These are phyloP conservation scores for Fremontodendron californicum DNA, from an alignment of 345 rosid genomes.

Conservation along the genomic window DNA sequence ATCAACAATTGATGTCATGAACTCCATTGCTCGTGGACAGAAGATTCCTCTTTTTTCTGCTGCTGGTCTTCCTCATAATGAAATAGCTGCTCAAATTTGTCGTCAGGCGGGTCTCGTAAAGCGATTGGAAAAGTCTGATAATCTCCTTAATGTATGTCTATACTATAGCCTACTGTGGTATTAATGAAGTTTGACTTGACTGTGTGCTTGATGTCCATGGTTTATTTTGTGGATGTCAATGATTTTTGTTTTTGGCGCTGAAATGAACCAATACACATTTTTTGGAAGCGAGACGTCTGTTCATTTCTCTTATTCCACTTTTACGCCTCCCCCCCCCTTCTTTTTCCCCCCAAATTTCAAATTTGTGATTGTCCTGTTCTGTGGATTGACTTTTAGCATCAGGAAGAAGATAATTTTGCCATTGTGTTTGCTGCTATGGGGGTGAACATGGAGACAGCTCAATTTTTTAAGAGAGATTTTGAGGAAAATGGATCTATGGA, in stretches of 20 bases:
- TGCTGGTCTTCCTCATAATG: conserved; percentile 99
- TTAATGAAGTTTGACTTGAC: not conserved
- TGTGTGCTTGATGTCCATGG: not conserved
- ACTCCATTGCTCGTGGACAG: conserved; percentile 98
- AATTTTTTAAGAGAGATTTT: conserved; percentile 95
- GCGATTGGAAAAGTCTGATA: conserved; percentile 76
- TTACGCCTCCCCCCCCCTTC: not conserved
- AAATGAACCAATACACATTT: not conserved
- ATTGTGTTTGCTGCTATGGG: conserved; percentile 99
- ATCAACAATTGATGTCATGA: conserved; percentile 97
- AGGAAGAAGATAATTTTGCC: conserved; percentile 90
- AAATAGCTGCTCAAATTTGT: conserved; percentile 98
- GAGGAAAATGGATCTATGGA: conserved; percentile 99
- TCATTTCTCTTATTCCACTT: not conserved
- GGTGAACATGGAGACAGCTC: conserved; percentile 98
- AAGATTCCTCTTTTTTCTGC: conserved; percentile 98
- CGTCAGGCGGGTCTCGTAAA: conserved; percentile 97
- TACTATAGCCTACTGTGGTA: not conserved
- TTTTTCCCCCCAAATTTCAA: not conserved
- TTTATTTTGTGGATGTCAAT: not conserved
- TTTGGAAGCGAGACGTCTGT: not conserved
- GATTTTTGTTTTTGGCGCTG: not conserved
- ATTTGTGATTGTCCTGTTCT: not conserved
- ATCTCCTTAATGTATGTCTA: conserved; percentile 67
- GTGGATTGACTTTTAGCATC: conserved; percentile 46